phyloP scores from a whole-genome alignment of 2,329 filamentous ascomycete genomes.

The Malbranchea zuffiana region DNA sequence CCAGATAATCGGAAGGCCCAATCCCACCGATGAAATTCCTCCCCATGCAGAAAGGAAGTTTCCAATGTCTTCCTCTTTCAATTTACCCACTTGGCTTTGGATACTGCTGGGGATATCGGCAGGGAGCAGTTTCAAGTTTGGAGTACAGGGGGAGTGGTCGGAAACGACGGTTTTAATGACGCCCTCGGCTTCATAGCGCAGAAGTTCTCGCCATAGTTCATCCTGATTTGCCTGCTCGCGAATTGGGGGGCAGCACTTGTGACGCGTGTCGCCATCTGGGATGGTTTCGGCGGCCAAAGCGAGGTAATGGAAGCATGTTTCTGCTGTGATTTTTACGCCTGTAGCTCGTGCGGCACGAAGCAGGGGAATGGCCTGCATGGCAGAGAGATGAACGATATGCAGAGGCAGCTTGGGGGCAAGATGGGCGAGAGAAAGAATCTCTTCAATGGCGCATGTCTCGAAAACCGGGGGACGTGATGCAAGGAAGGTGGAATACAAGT shows the following conservation, averaged over 20 bases:
- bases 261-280: slow-evolving; percentile 71
- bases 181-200: slow-evolving; percentile 44
- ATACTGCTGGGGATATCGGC: slow-evolving; percentile 48
- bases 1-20: slow-evolving; percentile 84
- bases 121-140: slow-evolving; percentile 81
- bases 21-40: slow-evolving; percentile 84
- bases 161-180: slow-evolving; percentile 88
- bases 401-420: slow-evolving; percentile 71
- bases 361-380: slow-evolving; percentile 75
- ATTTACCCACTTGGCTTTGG: slow-evolving; percentile 20
- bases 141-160: slow-evolving; percentile 93
- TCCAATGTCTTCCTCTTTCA: slow-evolving; percentile 42
- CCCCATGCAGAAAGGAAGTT: slow-evolving; percentile 97
- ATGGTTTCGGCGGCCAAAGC: slow-evolving; percentile 74
- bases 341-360: slow-evolving; percentile 59
- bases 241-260: slow-evolving; percentile 94
- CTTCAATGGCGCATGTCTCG: slow-evolving; percentile 79
- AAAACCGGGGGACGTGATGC: slow-evolving; percentile 79
- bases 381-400: slow-evolving; percentile 88
- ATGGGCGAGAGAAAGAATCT: slow-evolving; percentile 72
- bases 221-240: slow-evolving; percentile 72
- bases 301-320: slow-evolving; percentile 94
- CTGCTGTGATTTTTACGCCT: slow-evolving; percentile 79
- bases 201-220: slow-evolving; percentile 73
- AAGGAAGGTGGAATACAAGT: slow-evolving; percentile 80